Evolutionary conservation across 2,329 filamentous ascomycete species (phyloP), one percentile per base, ranked within the genome.

Genomic region (Paraconiothyrium brasiliense): DNA sequence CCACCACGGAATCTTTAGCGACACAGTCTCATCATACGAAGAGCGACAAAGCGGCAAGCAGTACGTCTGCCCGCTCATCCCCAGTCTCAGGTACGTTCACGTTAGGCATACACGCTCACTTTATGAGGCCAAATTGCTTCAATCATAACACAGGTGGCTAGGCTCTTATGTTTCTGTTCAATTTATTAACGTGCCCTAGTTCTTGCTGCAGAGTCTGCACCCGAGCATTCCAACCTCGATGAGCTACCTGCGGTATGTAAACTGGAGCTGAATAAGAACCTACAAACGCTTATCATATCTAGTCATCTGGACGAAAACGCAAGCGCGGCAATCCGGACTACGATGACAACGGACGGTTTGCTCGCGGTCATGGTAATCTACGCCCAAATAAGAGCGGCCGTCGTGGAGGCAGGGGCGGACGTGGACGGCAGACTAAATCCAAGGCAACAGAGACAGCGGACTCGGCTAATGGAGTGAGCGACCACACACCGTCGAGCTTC

Each of bases 221-320:
- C 43, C 14, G 20, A 47, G 30, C 41, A 35, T 13, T 11, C 43
- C 20, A 47, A 39, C 10, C 54, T 56, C 11, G 54, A 56, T 22
- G 41, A 47, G 13, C 32, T 47, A 56, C 54, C 54, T 16, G n/a
- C n/a, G 27, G 54, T 56, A 47, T 16, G 54, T 48, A 27, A 4
- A n/a, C 4, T n/a, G 2, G 37, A 14, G 11, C 10, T 10, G 1
- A 24, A n/a, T 14, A 5, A 16, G 13, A 16, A 37, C 2, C 13
- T 8, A 37, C 41, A 32, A 9, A 44, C 20, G 14, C 54, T 56
- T 11, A 56, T 37, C 7, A 22, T 1, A n/a, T 35, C 10, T 35
- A 56, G 54, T 35, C 54, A 16, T 37, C 30, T 27, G 43, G 14
- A n/a, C 30, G 7, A 13, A 56, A 56, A 14, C 54, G 54, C 20